Evolutionary conservation across 169 alveolate genomes (phyloP).

Genomic region (Plasmodium knowlesi): DNA sequence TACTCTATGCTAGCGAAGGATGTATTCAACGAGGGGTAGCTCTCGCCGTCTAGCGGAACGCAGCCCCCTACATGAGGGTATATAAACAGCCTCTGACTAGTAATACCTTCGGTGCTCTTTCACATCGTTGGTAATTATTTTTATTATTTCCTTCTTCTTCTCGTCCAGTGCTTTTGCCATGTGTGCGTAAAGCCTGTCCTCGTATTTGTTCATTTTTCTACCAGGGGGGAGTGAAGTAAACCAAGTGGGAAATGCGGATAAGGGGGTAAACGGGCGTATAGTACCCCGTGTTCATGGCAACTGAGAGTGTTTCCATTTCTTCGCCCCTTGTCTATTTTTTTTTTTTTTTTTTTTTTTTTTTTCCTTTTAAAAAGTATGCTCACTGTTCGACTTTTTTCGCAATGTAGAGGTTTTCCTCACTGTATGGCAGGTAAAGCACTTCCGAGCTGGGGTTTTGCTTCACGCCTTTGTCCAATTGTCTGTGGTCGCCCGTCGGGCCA

Average conservation of each 20-base stretch:
- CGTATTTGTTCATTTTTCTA: conserved; percentile 52
- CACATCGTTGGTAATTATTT: conserved; percentile 63
- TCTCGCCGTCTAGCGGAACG: too few species aligned
- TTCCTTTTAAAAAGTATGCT: not conserved
- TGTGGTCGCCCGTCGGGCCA: not conserved
- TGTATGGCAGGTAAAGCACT: conserved; percentile 13
- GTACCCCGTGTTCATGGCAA: not conserved
- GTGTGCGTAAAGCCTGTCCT: conserved; percentile 14
- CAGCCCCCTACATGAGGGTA: too few species aligned
- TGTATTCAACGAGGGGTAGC: conserved; percentile 18
- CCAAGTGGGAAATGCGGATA: too few species aligned
- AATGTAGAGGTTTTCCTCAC: conserved; percentile 27
- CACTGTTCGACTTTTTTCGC: conserved; percentile 52
- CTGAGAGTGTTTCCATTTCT: not conserved
- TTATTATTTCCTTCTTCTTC: conserved; percentile 43
- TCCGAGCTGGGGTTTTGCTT: not conserved
- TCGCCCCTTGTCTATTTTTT: not conserved
- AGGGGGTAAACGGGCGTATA: not conserved
- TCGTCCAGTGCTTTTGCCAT: conserved; percentile 25
- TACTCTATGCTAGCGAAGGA: conserved; percentile 48
- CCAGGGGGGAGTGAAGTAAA: too few species aligned
- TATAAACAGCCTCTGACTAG: not conserved
- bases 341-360: not conserved
- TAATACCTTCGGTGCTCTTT: conserved; percentile 33
- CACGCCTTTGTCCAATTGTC: not conserved